Evolutionary conservation across 2,329 filamentous ascomycete genomes (phyloP).

Genomic region (Nannizzia gypsea): DNA sequence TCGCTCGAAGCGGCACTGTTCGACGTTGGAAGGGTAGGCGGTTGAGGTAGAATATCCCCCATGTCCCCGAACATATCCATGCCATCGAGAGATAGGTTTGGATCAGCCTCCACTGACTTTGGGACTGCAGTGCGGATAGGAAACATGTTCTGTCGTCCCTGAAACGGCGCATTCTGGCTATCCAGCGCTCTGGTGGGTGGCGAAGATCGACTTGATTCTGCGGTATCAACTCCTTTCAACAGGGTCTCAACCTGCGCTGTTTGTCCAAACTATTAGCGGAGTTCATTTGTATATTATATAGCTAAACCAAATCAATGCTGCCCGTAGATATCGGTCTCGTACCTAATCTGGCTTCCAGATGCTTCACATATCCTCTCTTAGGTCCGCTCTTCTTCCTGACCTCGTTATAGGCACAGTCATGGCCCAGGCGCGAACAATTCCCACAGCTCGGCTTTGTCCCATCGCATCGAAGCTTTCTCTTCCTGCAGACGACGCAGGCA

Average conservation of each 20-base stretch:
- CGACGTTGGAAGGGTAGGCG: constrained; percentile 15
- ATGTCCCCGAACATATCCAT: constrained; percentile 4
- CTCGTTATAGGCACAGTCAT: constrained; percentile 84
- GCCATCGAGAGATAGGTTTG: neutral
- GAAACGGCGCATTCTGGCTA: neutral
- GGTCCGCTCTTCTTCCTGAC: constrained; percentile 88
- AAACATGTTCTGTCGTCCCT: neutral
- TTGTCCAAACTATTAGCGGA: neutral
- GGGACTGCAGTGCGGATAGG: neutral
- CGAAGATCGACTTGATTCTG: constrained; percentile 10
- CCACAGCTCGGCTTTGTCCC: constrained; percentile 73
- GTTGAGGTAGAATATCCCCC: constrained; percentile 7
- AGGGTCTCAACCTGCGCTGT: constrained; percentile 86
- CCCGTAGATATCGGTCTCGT: constrained; percentile 34
- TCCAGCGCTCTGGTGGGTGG: neutral
- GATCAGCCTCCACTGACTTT: neutral
- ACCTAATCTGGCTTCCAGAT: constrained; percentile 85
- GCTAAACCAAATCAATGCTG: neutral
- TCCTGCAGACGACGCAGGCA: constrained; percentile 87
- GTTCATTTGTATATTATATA: neutral
- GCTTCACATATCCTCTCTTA: constrained; percentile 89
- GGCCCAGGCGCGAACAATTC: constrained; percentile 75
- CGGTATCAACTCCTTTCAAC: constrained; percentile 63
- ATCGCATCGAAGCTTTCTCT: constrained; percentile 84
- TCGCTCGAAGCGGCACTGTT: constrained; percentile 23